phyloP scores from a whole-genome alignment of 2,329 filamentous ascomycete species.

The Colletotrichum sp. region DNA sequence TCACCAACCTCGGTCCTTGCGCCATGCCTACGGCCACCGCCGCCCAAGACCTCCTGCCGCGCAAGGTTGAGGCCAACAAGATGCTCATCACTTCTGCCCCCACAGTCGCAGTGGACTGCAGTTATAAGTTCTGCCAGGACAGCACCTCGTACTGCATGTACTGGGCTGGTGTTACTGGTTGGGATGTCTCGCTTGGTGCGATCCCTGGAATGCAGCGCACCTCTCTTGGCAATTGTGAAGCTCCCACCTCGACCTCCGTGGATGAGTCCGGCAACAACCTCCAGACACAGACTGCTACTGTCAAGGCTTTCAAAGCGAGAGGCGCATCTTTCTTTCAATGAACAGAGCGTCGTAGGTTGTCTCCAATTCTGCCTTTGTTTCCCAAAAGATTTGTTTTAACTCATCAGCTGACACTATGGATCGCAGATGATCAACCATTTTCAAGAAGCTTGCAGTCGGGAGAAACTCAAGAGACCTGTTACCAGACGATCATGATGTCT shows the following conservation, averaged over 20 bases:
- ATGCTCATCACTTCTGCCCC: not conserved
- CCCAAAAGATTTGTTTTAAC: not conserved
- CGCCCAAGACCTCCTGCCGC: not conserved
- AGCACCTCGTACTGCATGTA: slow-evolving; percentile 41
- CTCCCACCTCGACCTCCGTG: not conserved
- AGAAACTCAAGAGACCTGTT: not conserved
- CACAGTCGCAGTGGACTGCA: slow-evolving; percentile 30
- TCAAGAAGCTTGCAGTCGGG: not conserved
- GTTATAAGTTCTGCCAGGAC: slow-evolving; percentile 28
- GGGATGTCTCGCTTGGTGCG: slow-evolving; percentile 34
- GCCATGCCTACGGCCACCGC: not conserved
- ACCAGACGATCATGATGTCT: not conserved
- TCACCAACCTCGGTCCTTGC: slow-evolving; percentile 12
- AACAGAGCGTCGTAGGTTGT: not conserved
- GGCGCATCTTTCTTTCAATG: not conserved
- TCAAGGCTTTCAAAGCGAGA: not conserved
- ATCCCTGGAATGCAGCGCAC: slow-evolving; percentile 41
- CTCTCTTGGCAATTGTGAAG: slow-evolving; percentile 33
- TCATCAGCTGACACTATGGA: not conserved
- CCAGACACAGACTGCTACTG: not conserved
- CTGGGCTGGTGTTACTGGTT: slow-evolving; percentile 42
- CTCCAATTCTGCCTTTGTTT: not conserved
- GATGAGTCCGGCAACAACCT: not conserved
- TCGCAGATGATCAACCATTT: not conserved
- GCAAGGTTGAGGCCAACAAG: not conserved